Conservation (phyloP, 2,329 filamentous ascomycete species). For the Fusarium brevicatenulatum region DNA sequence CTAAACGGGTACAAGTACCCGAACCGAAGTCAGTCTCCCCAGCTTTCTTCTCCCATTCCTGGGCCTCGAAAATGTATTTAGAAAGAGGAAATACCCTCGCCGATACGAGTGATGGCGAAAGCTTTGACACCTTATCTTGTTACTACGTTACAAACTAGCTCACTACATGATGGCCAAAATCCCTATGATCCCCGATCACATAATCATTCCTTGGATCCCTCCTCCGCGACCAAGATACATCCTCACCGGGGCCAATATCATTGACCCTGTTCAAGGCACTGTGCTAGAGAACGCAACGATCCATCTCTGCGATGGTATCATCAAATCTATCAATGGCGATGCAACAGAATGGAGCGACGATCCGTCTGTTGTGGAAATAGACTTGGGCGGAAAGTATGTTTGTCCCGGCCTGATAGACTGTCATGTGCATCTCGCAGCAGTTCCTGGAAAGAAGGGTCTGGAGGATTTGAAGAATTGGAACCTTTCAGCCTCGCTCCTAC, state of each 20-base stretch:
- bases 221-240: neutral
- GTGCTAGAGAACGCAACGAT: neutral
- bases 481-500: neutral
- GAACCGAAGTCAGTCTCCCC: neutral
- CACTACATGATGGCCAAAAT: neutral
- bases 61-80: neutral
- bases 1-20: neutral
- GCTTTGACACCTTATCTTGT: neutral
- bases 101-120: neutral
- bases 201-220: neutral
- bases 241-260: neutral
- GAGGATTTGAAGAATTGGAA: neutral
- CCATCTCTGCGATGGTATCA: neutral
- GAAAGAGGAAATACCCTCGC: neutral
- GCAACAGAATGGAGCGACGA: neutral
- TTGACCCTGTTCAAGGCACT: neutral
- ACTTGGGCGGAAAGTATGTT: neutral
- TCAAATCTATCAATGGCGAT: neutral
- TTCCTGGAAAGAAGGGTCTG: neutral
- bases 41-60: neutral
- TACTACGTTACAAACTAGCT: neutral
- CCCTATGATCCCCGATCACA: neutral
- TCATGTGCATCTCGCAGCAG: neutral
- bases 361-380: neutral
- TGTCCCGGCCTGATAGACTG: neutral